phyloP scores from a whole-genome alignment of 225 moss, liverwort and hornwort genomes.

The Polytrichum commune region DNA sequence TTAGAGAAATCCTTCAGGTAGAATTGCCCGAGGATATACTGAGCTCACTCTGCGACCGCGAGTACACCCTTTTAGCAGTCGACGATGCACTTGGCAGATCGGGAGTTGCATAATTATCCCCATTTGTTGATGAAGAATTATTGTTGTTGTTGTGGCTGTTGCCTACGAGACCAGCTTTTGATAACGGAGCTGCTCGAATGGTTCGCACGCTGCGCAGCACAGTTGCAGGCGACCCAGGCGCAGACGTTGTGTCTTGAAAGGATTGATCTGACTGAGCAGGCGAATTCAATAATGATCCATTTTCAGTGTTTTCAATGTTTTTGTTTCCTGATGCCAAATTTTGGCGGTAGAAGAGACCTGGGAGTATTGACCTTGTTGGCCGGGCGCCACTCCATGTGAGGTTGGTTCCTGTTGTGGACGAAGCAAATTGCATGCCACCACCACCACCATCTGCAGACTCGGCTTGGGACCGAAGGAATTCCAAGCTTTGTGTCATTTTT shows the following conservation, averaged over 20 bases:
- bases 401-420: constrained; percentile 26
- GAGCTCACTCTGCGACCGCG: constrained; percentile 50
- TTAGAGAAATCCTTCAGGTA: constrained; percentile 3
- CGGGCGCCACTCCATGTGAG: constrained; percentile 29
- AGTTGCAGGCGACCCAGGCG: constrained; percentile 28
- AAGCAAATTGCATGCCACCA: neutral
- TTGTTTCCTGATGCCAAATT: constrained; percentile 7
- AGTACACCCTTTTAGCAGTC: constrained; percentile 31
- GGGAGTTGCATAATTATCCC: constrained; percentile 4
- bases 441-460: constrained; percentile 16
- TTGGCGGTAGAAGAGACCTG: constrained; percentile 28
- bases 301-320: neutral
- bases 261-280: constrained; percentile 16
- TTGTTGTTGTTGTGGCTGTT: neutral
- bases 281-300: constrained; percentile 3
- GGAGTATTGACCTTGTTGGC: constrained; percentile 17
- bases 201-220: constrained; percentile 50
- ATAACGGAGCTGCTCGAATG: constrained; percentile 22
- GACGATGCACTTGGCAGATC: constrained; percentile 20
- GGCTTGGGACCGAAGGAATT: constrained; percentile 34
- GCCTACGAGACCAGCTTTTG: constrained; percentile 10
- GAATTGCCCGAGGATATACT: constrained; percentile 51
- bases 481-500: constrained; percentile 35
- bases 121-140: constrained; percentile 10
- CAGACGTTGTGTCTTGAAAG: constrained; percentile 16